Evolutionary conservation across 2,329 filamentous ascomycete genomes (phyloP), one percentile per base, ranked within the genome.

Genomic region (Sphaerulina musiva): DNA sequence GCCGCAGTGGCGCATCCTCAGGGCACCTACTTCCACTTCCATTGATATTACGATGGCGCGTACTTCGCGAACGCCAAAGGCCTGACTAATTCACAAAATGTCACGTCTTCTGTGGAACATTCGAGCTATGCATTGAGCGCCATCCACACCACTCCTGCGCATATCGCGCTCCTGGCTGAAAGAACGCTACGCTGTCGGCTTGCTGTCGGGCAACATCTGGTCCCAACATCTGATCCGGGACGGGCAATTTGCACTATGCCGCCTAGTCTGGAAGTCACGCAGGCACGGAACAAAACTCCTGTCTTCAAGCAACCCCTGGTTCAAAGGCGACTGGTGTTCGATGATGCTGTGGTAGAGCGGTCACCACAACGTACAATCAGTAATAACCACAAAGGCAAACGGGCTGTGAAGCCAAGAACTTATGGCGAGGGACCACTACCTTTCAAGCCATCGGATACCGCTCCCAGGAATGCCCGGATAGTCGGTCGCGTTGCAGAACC

Each of bases 381-480:
- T 17, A 32, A 42, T 23, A 40, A 26, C 8, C 34, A 17, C 46
- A 36, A 42, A 20, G 34, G 40, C 32, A 56, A 47, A 42, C 34
- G 34, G 11, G 48, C 38, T 17, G n/a, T 38, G n/a, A 49, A 55
- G 39, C 39, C 47, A 17, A 46, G 60, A 40, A 42, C 8, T 5
- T 62, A 62, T 38, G 47, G 44, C 11, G 55, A 62, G 11, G 58
- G 43, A 6, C 64, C 64, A 12, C 52, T 68, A 12, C 62, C 64
- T 0, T 44, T 63, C 23, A 58, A 54, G 45, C 62, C 60, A 4
- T 67, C 65, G n/a, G 58, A 62, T 14, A 17, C 59, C 31, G 63
- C 64, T 5, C 64, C 66, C 3, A 56, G 60, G 14, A 54, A 64
- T 29, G 66, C 62, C 7, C 51, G 32, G 1, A 70, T 70, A 14